These are phyloP conservation scores for Dryas octopetala DNA, from an alignment of 306 rosid genomes.

Conservation along the genomic window DNA sequence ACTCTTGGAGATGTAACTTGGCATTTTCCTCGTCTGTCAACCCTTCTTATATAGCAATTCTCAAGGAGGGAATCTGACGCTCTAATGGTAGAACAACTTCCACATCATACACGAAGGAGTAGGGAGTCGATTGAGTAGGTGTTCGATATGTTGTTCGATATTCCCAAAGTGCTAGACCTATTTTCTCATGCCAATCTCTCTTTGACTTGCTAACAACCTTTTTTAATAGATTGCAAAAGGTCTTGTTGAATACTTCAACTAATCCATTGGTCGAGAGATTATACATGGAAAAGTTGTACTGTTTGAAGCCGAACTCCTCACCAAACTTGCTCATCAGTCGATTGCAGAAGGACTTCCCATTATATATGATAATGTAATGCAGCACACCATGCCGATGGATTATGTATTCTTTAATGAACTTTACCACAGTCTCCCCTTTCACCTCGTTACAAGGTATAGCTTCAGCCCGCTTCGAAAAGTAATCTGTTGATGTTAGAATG, in stretches of 20 bases:
- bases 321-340: too few species aligned
- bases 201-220: neutral
- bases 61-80: neutral
- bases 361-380: too few species aligned
- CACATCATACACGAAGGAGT: neutral
- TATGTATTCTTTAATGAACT: too few species aligned
- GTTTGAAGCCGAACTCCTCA: neutral
- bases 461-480: too few species aligned
- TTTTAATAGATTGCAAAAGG: neutral
- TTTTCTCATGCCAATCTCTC: neutral
- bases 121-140: neutral
- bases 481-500: too few species aligned
- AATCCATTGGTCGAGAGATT: neutral
- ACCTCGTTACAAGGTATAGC: too few species aligned
- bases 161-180: neutral
- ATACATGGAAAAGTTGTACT: neutral
- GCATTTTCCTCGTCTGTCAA: neutral
- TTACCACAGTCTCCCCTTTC: too few species aligned
- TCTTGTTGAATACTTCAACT: neutral
- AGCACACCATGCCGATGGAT: too few species aligned
- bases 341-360: too few species aligned
- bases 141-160: neutral
- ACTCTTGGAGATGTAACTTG: neutral
- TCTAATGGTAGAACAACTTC: neutral
- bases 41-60: neutral